Evolutionary conservation across 805 yeast species (phyloP), one percentile per base, ranked within the genome.

Genomic region (Hanseniaspora nectarophila): DNA sequence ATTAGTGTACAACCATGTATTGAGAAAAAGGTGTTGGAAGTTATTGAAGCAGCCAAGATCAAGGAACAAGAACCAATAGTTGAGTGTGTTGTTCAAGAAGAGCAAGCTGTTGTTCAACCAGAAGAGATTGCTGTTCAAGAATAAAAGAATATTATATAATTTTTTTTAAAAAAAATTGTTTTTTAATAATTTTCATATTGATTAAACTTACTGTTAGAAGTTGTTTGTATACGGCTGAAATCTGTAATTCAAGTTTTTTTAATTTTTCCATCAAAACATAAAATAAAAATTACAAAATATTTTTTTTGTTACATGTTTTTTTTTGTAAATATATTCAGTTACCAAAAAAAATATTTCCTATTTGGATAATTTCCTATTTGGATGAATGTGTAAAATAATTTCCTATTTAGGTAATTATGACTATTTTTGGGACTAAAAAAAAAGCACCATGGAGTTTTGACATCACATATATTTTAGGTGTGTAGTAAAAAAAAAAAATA

Each of bases 11-110:
- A 58, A 46, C 69, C 75, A 20, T 77, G 79, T 0, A 67, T 58
- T 45, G 55, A 70, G 20, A 59, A 67, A 16, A 74, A 73, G 57
- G 64, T 75, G 47, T 70, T 70, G 45, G 76, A 73, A 54, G 73
- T 73, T 18, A 63, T 70, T 59, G 60, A 59, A 33, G 69, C 73
- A 43, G 72, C 70, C 18, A 62, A 54, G 26, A 24, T 21, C 12
- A 42, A 49, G 20, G 53, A 42, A 8, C 39, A 33, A 23, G 26
- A 28, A n/a, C 3, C 16, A 5, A n/a, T 20, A 29, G 35, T 29
- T 42, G 23, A 24, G 4, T 21, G 1, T 2, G 18, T n/a, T n/a
- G 13, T 4, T 10, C 16, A 18, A 16, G 34, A 16, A 16, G 24
- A 42, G 6, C 20, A 39, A 42, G 16, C 15, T 28, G 23, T 13